A percentile compares a stretch with the other conserved stretches of the same genome.
Conservation (phyloP, 2,329 filamentous ascomycete species). For the Fusarium decemcellulare region DNA sequence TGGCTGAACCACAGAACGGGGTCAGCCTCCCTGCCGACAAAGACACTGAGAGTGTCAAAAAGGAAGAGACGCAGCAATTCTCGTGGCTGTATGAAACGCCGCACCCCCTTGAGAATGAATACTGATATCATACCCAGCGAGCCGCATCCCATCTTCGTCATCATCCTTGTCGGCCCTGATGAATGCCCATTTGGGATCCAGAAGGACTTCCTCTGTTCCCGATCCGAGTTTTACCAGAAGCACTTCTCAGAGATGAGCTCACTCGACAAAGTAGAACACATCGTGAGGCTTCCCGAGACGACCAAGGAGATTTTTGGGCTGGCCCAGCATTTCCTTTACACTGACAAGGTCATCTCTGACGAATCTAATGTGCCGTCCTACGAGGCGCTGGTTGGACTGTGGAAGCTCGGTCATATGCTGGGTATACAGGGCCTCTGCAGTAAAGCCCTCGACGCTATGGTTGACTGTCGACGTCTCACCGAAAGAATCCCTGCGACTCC, state of each 20-base stretch:
- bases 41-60: conserved; percentile 24
- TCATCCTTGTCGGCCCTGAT: conserved; percentile 66
- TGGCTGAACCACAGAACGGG: conserved; percentile 36
- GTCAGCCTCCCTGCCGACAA: conserved; percentile 10
- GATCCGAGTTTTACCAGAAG: conserved; percentile 63
- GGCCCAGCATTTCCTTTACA: conserved; percentile 69
- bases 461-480: conserved; percentile 67
- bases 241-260: conserved; percentile 57
- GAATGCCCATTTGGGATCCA: conserved; percentile 70
- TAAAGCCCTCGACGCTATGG: conserved; percentile 70
- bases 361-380: conserved; percentile 63
- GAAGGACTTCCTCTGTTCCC: conserved; percentile 69
- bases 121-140: conserved; percentile 55
- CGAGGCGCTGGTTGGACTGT: conserved; percentile 67
- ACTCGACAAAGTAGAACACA: conserved; percentile 61
- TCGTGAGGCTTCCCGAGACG: conserved; percentile 65
- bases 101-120: background rate
- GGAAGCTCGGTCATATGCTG: conserved; percentile 69
- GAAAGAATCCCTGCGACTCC: conserved; percentile 70
- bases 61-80: conserved; percentile 45
- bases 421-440: conserved; percentile 70
- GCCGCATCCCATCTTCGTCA: conserved; percentile 69
- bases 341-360: conserved; percentile 61
- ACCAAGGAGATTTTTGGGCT: conserved; percentile 67
- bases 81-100: conserved; percentile 56